Base-by-base conservation (phyloP, 2,329 filamentous ascomycete genomes). In the Botrytis deweyae region DNA sequence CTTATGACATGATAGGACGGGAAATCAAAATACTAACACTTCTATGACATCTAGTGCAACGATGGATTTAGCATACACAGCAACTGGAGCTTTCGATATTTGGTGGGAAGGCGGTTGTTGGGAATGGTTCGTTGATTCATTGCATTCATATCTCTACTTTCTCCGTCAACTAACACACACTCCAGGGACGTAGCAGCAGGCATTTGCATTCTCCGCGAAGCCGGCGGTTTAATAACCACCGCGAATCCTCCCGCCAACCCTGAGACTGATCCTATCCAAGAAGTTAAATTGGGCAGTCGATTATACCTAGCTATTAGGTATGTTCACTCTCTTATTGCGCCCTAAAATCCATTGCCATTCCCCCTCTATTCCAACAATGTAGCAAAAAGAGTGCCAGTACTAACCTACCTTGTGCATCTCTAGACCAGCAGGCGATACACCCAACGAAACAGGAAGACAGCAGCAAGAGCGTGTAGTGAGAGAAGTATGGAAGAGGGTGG, bases 41-140 rank as follows among this genome's bases (percentile, higher is more conserved):
- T 55, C 52, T 29, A 20, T n/a, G 14, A 42, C 65, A 16, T 58
- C 36, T 5, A 91, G 91, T 79, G 92, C 92, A 14, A 93, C 92
- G 1, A 80, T 94, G 72, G 92, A 94, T 81, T 82, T 94, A 67
- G 92, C 91, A 0, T 94, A 94, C 80, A 88, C 89, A 16, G 92
- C 92, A 20, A 92, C 92, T 87, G 92, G 92, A 0, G 85, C 89
- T 0, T 90, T 94, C 77, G 92, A 94, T 82, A 93, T 94, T 18
- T 94, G 92, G 92, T 94, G 92, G 92, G 92, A 94, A 80, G 92
- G 91, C 4, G 92, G 92, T 0, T 93, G 91, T 79, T 93, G 92
- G 92, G 92, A 94, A 82, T 94, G 92, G 90, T 90, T 78, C 76
- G 86, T 81, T 36, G 2, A 40, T 4, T n/a, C 10, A 10, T 46